These are phyloP conservation scores for Fraxinus quadrangulata DNA, from an alignment of 257 asterid genomes.

Conservation along the genomic window DNA sequence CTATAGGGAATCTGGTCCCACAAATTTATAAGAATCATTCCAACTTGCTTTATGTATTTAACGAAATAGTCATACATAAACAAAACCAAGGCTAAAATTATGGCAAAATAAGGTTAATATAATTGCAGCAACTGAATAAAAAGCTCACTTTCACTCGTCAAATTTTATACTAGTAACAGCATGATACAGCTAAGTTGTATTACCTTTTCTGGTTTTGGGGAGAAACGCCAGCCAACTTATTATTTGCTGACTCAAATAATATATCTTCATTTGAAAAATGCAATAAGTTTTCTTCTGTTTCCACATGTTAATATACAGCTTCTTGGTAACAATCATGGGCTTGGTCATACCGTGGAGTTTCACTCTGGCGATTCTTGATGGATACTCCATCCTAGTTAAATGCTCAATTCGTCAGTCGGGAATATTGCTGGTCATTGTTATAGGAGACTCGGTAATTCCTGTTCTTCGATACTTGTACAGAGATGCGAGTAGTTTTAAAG, in stretches of 20 bases:
- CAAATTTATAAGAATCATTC: background rate
- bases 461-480: slow-evolving; percentile 14
- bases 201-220: background rate
- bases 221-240: background rate
- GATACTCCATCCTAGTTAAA: slow-evolving; percentile 52
- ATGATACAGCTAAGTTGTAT: background rate
- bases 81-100: too few relatives aligned
- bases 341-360: slow-evolving; percentile 81
- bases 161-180: background rate
- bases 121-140: background rate
- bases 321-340: slow-evolving; percentile 75
- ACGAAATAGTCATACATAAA: background rate
- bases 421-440: slow-evolving; percentile 52
- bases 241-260: slow-evolving; percentile 1
- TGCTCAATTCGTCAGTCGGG: slow-evolving; percentile 53
- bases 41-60: background rate
- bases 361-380: slow-evolving; percentile 67
- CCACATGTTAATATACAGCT: slow-evolving; percentile 39
- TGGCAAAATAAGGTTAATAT: background rate
- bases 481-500: background rate
- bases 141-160: background rate
- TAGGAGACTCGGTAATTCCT: slow-evolving; percentile 72
- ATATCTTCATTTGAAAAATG: slow-evolving; percentile 7
- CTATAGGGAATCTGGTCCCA: background rate
- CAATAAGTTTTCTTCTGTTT: slow-evolving; percentile 3